Base-by-base conservation (phyloP, 129 eudicot genomes). In the Artemisia tridentata region DNA sequence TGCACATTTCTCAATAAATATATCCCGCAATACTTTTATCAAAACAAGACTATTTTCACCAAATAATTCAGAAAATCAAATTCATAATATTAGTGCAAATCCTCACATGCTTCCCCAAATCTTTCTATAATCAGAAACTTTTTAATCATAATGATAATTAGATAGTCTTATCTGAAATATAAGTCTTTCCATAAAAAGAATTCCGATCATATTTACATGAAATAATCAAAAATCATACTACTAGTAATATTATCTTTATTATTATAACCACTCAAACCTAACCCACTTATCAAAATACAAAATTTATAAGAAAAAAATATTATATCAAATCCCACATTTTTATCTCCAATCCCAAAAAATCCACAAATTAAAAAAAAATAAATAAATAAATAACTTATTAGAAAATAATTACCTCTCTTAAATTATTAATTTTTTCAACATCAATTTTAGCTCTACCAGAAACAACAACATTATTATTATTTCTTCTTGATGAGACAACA, bases 401-500 rank as follows among this genome's bases (percentile, higher is more conserved):
- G 13, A n/a, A 11, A 51, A 14, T n/a, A 15, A 3, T 16, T 7
- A 51, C 56, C 15, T 51, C 45, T 51, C n/a, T 51, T 17, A 51
- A 2, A 51, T 51, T 17, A 51, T 51, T 82, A 1, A 72, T 81
- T 67, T 76, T 84, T 9, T 77, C 83, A 77, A 73, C 72, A 68
- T 87, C 95, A 72, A 85, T 67, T 77, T 83, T 87, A 31, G 81
- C 86, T 75, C 98, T 86, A 11, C 66, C 78, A 66, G 93, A 81
- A 71, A 74, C 75, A 34, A 85, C 83, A 21, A 2, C 11, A 38
- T 38, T 38, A 7, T 5, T 34, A 8, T 38, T 38, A 8, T 38
- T 38, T 7, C 45, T 38, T 53, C 96, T 84, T 63, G 83, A 79
- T 41, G 98, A 74, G 17, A 84, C 85, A 64, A 86, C 98, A 85